Base-by-base conservation (phyloP, 345 rosid genomes). In the Boechera stricta region DNA sequence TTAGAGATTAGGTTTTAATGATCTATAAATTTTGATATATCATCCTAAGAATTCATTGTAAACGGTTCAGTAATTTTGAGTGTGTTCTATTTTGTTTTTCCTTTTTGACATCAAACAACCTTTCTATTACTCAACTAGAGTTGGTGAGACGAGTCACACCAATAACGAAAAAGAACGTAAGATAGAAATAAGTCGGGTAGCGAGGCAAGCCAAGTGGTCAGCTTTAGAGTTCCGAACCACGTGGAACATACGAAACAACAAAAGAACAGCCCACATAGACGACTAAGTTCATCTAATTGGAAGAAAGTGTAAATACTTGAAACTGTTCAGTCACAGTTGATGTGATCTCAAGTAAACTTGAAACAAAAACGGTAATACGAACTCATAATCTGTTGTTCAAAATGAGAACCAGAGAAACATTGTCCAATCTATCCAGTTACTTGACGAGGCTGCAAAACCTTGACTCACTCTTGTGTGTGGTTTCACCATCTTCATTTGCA, bases 401-500 rank as follows among this genome's bases (percentile, higher is more conserved):
- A 41, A 53, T 53, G 41, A 7, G 69, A 41, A 47, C 21, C 29
- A 29, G 10, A 69, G n/a, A 28, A 47, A 75, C 58, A 74, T 26
- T 36, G 33, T 21, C 65, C 52, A 75, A 48, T 41, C 73, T 56
- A 55, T 61, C 3, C n/a, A n/a, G 79, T 48, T 36, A 60, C 45
- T 49, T 67, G 67, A 24, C 36, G 45, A 51, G 68, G 56, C 58
- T 61, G 64, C 66, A 44, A 21, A 56, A 32, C 18, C 49, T 59
- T 38, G 54, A 33, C 59, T 53, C 39, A 18, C 4, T 18, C 55
- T 51, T 45, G 32, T 62, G 64, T 77, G 36, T 45, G 47, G 64
- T 36, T 64, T 56, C 76, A 28, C 71, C 66, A 77, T 76, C 80
- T 21, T 69, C 70, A 8, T 44, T 45, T 5, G 59, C 48, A 28